Evolutionary conservation across 331 rosid species (phyloP), one percentile per base, ranked within the genome.

Genomic region (Erythrophleum ivorense): DNA sequence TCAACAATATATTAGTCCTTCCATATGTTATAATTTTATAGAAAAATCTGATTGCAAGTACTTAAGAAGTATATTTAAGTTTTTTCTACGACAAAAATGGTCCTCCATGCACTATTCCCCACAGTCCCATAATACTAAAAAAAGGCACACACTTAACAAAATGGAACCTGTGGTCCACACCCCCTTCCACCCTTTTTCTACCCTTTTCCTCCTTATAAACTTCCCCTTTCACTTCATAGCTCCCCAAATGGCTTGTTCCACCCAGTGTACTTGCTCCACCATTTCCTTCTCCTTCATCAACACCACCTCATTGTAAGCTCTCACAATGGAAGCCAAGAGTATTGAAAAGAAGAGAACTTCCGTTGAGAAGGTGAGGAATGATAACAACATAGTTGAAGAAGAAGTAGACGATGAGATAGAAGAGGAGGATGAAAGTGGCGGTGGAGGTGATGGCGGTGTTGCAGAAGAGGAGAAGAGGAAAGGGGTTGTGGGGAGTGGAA

Each of bases 321-420:
- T 73, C 50, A 65, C 73, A 82, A 94, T 91, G 97, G 97, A 91
- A 60, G 82, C 88, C 13, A 93, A 75, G 81, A 83, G 82, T 77
- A 62, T 84, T 57, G 91, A 89, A 84, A 90, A 88, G 81, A 89
- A 86, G 85, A 83, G 82, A 67, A 29, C 86, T 18, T 57, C 80
- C 69, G 62, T 75, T 78, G 92, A 90, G 84, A 91, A 87, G 77
- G 80, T 67, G 29, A 79, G 80, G 73, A 89, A 71, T 48, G 88
- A 80, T 55, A 74, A 11, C 65, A 74, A 8, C 78, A 36, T 83
- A 67, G 85, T 78, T 31, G 89, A 84, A 8, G 96, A 92, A 13
- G 91, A 90, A 21, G 43, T 84, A 7, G 96, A 87, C 18, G 88
- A 89, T 76, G 98, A 89, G 73, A 74, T 87, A 12, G 97, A 94